Base-by-base conservation (phyloP, 2,329 filamentous ascomycete species). In the Venturia pyrina region DNA sequence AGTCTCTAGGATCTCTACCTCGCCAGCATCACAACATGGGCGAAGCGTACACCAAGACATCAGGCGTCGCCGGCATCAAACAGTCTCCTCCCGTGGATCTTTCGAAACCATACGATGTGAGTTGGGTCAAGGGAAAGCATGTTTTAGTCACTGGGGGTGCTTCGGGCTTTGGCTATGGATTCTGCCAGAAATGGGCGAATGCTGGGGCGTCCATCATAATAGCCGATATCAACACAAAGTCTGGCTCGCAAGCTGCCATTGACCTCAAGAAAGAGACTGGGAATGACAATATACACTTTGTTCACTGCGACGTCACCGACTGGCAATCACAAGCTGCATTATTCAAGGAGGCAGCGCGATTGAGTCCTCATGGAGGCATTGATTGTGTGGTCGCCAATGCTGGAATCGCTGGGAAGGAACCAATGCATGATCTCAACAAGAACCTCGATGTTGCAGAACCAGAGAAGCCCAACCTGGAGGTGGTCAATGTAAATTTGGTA, bases 381-480 rank as follows among this genome's bases (percentile, higher is more conserved):
- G 85, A 89, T 73, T 78, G 81, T 24, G 86, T 89, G 5, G 84
- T 89, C 59, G 85, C 87, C 68, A 89, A 88, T 71, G 87, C 87
- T 0, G 88, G 87, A 60, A 83, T 89, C 69, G 78, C 80, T 53
- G 79, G 81, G 46, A 34, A 40, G 1, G 72, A 72, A 41, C 56
- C 67, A 5, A 82, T 87, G 68, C 83, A 85, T 72, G 69, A 73
- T 57, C 83, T 83, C 0, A 69, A 68, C 32, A 75, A 78, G 66
- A 75, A 81, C 48, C 76, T 79, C 66, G 73, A 73, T 21, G 78
- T 81, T 7, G 77, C 78, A 64, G 67, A 65, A 24, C 81, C 81
- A 3, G 77, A 77, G 0, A 72, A 78, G 66, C 85, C 86, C 0
- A 75, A 77, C 66, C 79, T 86, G 57, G 78, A 75, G 19, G 83